phyloP scores from a whole-genome alignment of 768 basidiomycete genomes.

The Kwoniella mangroviensis region DNA sequence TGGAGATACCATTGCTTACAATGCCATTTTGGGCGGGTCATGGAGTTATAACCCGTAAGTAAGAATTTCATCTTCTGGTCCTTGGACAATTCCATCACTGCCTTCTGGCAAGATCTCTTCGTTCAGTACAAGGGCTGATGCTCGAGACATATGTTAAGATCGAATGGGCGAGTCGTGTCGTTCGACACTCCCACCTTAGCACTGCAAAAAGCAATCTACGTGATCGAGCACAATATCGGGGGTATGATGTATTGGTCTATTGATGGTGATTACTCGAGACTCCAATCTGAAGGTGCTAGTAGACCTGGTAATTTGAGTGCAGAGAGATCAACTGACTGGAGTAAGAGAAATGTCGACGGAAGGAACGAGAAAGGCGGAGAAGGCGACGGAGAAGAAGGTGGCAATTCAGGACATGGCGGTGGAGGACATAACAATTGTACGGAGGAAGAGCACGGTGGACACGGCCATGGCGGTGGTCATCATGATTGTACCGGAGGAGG shows the following conservation, averaged over 20 bases:
- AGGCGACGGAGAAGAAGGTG: slow-evolving; percentile 2
- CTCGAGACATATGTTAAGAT: background rate
- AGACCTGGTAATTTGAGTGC: background rate
- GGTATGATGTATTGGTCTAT: slow-evolving; percentile 29
- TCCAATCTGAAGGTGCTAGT: slow-evolving; percentile 4
- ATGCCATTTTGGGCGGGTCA: slow-evolving; percentile 17
- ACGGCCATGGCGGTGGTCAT: background rate
- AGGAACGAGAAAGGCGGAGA: slow-evolving; percentile 5
- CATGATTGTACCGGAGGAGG: background rate
- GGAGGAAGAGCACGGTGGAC: background rate
- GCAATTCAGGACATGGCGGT: background rate
- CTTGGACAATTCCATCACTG: too few relatives aligned
- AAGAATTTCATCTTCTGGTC: too few relatives aligned
- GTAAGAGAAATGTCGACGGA: background rate
- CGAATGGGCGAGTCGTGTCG: slow-evolving; percentile 10
- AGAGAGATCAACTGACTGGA: background rate
- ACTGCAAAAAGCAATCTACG: slow-evolving; percentile 16
- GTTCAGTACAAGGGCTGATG: too few relatives aligned
- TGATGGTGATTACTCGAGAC: slow-evolving; percentile 16
- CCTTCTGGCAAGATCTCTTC: too few relatives aligned
- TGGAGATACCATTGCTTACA: slow-evolving; percentile 15
- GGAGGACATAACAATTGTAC: background rate
- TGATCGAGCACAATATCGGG: slow-evolving; percentile 19
- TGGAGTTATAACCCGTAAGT: slow-evolving; percentile 23
- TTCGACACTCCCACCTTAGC: slow-evolving; percentile 20